Evolutionary conservation across 495 filamentous ascomycete species (phyloP), one percentile per base, ranked within the genome.

Genomic region (Trichoderma parareesei): DNA sequence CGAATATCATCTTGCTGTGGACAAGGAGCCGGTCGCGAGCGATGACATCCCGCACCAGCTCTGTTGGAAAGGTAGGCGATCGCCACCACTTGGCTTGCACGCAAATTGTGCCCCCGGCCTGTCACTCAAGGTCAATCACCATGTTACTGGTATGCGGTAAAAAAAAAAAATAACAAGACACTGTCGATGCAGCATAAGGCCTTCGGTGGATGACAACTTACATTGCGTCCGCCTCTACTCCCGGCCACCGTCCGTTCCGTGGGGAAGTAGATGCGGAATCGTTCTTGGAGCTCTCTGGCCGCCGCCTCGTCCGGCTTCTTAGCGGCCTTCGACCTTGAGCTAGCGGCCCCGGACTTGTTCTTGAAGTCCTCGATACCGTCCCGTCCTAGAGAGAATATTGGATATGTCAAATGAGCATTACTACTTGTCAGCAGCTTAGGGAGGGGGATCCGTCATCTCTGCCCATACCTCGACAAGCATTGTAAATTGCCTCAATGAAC

Each of bases 1-100:
- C 88, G 66, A 87, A 90, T 43, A 94, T 75, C 44, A 95, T 77
- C 75, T 98, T 98, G 71, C 86, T 93, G 75, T 98, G 94, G 81
- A 95, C 93, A 65, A 98, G 77, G 10, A 96, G 67, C 1, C 89
- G 88, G 18, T 69, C 48, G 14, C 93, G 75, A 18, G 74, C 73
- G 62, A 89, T 96, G 55, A 80, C 74, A 71, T 98, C 92, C 18
- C 84, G 84, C 66, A 98, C 69, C 0, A 90, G 69, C n/a, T 79
- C 68, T 16, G 79, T 78, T 0, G 94, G 93, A 67, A 97, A 97
- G 0, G 76, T 81, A 0, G 74, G 64, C 0, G 79, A 72, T 8
- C 86, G 74, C 78, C 85, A 97, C 85, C 87, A 93, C 64, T 80
- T 82, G 2, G 78, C 69, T 61, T 87, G 81, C 49, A 93, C 84